Base-by-base conservation (phyloP, 2,329 filamentous ascomycete species). In the Fusarium transvaalense region DNA sequence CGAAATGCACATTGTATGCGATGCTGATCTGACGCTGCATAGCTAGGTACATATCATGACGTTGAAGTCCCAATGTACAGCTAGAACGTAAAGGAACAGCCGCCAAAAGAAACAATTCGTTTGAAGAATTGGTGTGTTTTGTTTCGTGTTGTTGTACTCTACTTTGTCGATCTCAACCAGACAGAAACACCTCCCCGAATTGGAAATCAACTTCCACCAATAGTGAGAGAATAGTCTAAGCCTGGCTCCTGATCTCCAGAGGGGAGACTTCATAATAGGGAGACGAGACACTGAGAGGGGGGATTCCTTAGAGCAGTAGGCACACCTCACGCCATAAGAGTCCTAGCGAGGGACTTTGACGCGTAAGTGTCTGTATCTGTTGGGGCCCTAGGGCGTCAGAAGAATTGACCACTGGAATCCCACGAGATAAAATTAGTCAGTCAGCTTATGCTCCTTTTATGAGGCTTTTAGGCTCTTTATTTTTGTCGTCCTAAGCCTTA, bases 151-250 rank as follows among this genome's bases (percentile, higher is more conserved):
- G 63, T 61, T 57, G 56, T 51, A 61, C 38, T 48, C 38, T 43
- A 32, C 23, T 21, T 15, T 32, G 29, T 51, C 47, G n/a, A 54
- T 51, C 19, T 23, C 13, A 37, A 13, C 39, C 10, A 57, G 32
- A 48, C 38, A 45, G 34, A 29, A 43, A 48, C 34, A 35, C 47
- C 32, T 56, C 37, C 50, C 51, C 39, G 41, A 58, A 57, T 50
- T 50, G 53, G 62, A 56, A 66, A 53, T 34, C 10, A 27, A 37
- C 45, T 42, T 54, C 58, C 64, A 64, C 64, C 64, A 68, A 68
- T 64, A 50, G 50, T 14, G 37, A 23, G n/a, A 38, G 51, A 38
- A 53, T 29, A 43, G 43, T 29, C 27, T 10, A 41, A 48, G 52
- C 43, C 38, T 59, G 19, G 8, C 25, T 35, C 32, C 37, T 10